phyloP scores from a whole-genome alignment of 2,329 filamentous ascomycete species.

The Nothopassalora personata region DNA sequence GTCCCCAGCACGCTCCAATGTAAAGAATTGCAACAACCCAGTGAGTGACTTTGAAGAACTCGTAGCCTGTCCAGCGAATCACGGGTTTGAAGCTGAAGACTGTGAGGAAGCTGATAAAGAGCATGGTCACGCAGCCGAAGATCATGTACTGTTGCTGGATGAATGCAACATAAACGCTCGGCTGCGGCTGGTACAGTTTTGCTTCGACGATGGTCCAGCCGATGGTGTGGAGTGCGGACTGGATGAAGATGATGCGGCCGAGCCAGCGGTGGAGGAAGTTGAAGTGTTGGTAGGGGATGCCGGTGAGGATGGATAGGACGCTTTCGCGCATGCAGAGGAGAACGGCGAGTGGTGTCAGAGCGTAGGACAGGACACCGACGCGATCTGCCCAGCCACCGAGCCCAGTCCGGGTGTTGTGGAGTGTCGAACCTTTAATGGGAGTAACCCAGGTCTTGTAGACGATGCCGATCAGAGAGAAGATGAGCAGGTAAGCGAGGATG shows the following conservation, averaged over 20 bases:
- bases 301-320: constrained; percentile 63
- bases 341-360: constrained; percentile 65
- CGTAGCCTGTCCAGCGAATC: constrained; percentile 65
- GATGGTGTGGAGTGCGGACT: constrained; percentile 64
- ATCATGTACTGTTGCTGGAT: constrained; percentile 63
- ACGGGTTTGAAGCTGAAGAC: constrained; percentile 55
- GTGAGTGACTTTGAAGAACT: constrained; percentile 64
- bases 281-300: constrained; percentile 67
- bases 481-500: constrained; percentile 56
- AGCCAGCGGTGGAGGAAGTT: constrained; percentile 74
- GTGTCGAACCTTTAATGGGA: constrained; percentile 53
- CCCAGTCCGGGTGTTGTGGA: constrained; percentile 60
- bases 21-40: constrained; percentile 69
- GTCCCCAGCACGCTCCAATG: constrained; percentile 68
- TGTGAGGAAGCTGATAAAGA: constrained; percentile 57
- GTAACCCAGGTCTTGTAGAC: constrained; percentile 65
- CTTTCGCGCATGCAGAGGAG: constrained; percentile 65
- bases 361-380: constrained; percentile 66
- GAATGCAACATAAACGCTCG: constrained; percentile 51
- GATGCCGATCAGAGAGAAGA: constrained; percentile 62
- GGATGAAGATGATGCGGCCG: constrained; percentile 66
- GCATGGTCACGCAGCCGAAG: constrained; percentile 66
- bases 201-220: constrained; percentile 64
- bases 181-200: constrained; percentile 66
- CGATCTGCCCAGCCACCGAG: constrained; percentile 66